Evolutionary conservation across 2,329 filamentous ascomycete species (phyloP).

Genomic region (Truncatella angustata): DNA sequence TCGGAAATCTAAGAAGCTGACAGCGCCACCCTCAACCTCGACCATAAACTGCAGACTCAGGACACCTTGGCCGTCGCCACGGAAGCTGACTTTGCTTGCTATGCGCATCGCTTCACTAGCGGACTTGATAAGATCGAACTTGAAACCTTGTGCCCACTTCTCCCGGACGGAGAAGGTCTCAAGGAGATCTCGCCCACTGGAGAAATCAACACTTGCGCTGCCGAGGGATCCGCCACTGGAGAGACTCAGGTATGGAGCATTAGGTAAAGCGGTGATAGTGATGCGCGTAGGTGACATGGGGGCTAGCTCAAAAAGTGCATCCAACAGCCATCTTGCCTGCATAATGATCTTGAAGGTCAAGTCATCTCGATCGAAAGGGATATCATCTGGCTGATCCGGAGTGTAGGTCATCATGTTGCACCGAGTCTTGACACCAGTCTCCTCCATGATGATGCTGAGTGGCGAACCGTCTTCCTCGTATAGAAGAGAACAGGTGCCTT

Average conservation of each 20-base stretch:
- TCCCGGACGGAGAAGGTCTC: slow-evolving; percentile 70
- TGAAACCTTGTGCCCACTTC: slow-evolving; percentile 70
- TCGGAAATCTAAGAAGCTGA: slow-evolving; percentile 79
- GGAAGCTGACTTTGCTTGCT: slow-evolving; percentile 87
- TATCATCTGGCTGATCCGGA: slow-evolving; percentile 71
- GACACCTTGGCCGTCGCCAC: slow-evolving; percentile 85
- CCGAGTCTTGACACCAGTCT: slow-evolving; percentile 82
- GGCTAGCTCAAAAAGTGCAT: slow-evolving; percentile 68
- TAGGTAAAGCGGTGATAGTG: slow-evolving; percentile 63
- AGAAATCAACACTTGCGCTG: slow-evolving; percentile 65
- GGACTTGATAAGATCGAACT: slow-evolving; percentile 81
- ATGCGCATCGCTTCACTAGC: slow-evolving; percentile 90
- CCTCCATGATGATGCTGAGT: slow-evolving; percentile 81
- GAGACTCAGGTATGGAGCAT: slow-evolving; percentile 71
- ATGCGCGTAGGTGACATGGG: slow-evolving; percentile 71
- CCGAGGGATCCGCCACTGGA: slow-evolving; percentile 61
- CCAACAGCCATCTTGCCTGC: slow-evolving; percentile 70
- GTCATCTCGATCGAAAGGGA: slow-evolving; percentile 80
- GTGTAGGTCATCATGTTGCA: slow-evolving; percentile 90
- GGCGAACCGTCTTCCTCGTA: slow-evolving; percentile 75
- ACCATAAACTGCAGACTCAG: slow-evolving; percentile 96
- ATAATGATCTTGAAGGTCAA: slow-evolving; percentile 94
- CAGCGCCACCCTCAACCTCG: slow-evolving; percentile 68
- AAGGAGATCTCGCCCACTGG: slow-evolving; percentile 63
- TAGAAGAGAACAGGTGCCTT: slow-evolving; percentile 80